These are phyloP conservation scores for Esteya vermicola DNA, from an alignment of 2,329 filamentous ascomycete species.

Conservation along the genomic window DNA sequence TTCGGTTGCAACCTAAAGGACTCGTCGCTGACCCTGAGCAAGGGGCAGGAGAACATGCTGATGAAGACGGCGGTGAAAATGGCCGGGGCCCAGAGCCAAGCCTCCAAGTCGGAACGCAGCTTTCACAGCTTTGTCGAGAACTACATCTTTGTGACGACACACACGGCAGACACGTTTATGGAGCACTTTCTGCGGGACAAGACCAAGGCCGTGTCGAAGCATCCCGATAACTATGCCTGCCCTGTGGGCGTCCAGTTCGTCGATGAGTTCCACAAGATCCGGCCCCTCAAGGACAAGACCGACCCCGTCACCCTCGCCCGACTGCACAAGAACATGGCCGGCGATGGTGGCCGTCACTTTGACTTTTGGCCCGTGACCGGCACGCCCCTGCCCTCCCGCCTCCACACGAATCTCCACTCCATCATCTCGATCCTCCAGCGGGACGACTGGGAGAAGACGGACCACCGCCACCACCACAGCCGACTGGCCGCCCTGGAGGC, in stretches of 20 bases:
- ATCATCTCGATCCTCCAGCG: conserved; percentile 9
- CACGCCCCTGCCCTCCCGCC: conserved; percentile 10
- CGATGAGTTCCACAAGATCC: conserved; percentile 14
- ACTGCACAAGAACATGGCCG: conserved; percentile 9
- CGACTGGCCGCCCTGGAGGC: conserved; percentile 5
- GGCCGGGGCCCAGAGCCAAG: too few relatives aligned
- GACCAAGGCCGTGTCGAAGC: conserved; percentile 1
- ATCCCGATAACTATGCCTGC: conserved; percentile 10
- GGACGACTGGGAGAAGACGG: conserved; percentile 6
- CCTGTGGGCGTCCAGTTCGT: conserved; percentile 13
- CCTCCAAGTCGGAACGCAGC: too few relatives aligned
- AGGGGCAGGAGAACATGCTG: too few relatives aligned
- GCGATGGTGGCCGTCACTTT: conserved; percentile 4
- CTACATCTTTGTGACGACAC: conserved; percentile 11
- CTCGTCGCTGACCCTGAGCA: conserved; percentile 7
- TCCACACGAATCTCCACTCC: conserved; percentile 10
- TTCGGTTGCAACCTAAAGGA: conserved; percentile 10
- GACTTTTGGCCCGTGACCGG: conserved; percentile 14
- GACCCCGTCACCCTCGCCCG: conserved; percentile 6
- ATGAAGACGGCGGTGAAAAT: too few relatives aligned
- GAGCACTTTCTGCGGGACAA: conserved; percentile 9
- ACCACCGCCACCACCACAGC: conserved; percentile 6
- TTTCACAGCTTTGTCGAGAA: conserved; percentile 12
- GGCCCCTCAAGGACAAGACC: too few relatives aligned
- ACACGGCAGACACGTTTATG: conserved; percentile 9